A percentile compares a stretch with the other conserved stretches of the same genome.
phyloP scores from a whole-genome alignment of 1,284 basidiomycete genomes.

The Moesziomyces globuligerus region DNA sequence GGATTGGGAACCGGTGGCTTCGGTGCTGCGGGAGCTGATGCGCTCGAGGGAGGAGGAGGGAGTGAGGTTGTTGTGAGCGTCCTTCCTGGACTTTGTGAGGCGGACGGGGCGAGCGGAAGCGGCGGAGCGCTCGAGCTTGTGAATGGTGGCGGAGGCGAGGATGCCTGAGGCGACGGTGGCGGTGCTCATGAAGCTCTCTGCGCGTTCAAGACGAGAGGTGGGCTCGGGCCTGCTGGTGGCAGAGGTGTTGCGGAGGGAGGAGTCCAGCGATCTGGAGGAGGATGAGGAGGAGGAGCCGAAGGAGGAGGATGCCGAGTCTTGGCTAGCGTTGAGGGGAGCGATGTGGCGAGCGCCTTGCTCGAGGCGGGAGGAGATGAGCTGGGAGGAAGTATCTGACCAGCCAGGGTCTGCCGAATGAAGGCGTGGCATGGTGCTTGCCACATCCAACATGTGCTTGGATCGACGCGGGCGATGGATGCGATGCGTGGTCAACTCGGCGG shows the following conservation, averaged over 20 bases:
- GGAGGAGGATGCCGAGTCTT: constrained; percentile 21
- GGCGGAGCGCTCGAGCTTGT: constrained; percentile 20
- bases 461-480: background rate
- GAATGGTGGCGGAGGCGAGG: constrained; percentile 31
- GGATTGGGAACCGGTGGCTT: constrained; percentile 11
- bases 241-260: constrained; percentile 3
- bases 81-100: constrained; percentile 22
- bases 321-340: constrained; percentile 20
- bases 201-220: constrained; percentile 13
- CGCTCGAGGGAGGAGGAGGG: constrained; percentile 25
- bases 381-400: constrained; percentile 31
- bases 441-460: constrained; percentile 19
- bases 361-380: constrained; percentile 39
- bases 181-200: constrained; percentile 43
- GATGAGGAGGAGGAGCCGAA: constrained; percentile 5
- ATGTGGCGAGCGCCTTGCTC: constrained; percentile 29
- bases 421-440: constrained; percentile 22
- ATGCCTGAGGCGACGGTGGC: constrained; percentile 15
- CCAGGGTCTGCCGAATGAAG: constrained; percentile 6
- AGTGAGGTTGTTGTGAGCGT: constrained; percentile 7
- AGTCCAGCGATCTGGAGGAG: constrained; percentile 10
- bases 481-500: background rate
- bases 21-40: constrained; percentile 19
- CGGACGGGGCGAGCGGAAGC: constrained; percentile 28
- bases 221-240: background rate